Base-by-base conservation (phyloP, 2,329 filamentous ascomycete genomes). In the Periconia sp. region DNA sequence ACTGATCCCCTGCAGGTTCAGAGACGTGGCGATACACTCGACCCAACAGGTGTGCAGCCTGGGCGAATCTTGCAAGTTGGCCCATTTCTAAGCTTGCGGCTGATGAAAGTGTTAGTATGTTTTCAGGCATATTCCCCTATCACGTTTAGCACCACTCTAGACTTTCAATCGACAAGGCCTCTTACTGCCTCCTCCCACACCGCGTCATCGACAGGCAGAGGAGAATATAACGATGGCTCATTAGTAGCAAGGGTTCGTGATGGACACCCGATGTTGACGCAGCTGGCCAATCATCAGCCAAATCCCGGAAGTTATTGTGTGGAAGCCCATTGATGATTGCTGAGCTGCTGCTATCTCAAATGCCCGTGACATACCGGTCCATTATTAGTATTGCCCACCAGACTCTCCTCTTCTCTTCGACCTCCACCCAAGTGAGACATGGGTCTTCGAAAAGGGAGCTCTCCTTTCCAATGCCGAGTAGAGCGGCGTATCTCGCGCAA, bases 341-440 rank as follows among this genome's bases (percentile, higher is more conserved):
- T 27, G 23, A 3, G 23, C 23, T 27, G 23, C 23, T 27, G 23
- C 23, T 27, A 27, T 47, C 19, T 19, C 17, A n/a, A 30, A 14
- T 8, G 23, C 23, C 8, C 5, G 23, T 27, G 3, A 41, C 52
- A 30, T 18, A 57, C 54, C 54, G 45, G n/a, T 66, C 61, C 23
- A 69, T 45, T 23, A 67, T 65, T 1, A 68, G 31, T 42, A 68
- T 52, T 20, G 62, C 61, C 63, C 66, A 69, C 65, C 65, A 69
- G 2, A 58, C 55, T 19, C 65, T 60, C 31, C 57, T 57, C 45
- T 55, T 50, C 48, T 69, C 66, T 42, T 69, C 65, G 7, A 58
- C 47, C 23, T 63, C 59, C 18, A 62, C 54, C 52, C 60, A 55
- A n/a, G 55, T 53, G 11, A 41, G 41, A 41, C 46, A 50, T 48